A percentile compares a stretch with the other conserved stretches of the same genome.
Evolutionary conservation across 805 yeast genomes (phyloP).

Genomic region (Pichia pseudocactophila): DNA sequence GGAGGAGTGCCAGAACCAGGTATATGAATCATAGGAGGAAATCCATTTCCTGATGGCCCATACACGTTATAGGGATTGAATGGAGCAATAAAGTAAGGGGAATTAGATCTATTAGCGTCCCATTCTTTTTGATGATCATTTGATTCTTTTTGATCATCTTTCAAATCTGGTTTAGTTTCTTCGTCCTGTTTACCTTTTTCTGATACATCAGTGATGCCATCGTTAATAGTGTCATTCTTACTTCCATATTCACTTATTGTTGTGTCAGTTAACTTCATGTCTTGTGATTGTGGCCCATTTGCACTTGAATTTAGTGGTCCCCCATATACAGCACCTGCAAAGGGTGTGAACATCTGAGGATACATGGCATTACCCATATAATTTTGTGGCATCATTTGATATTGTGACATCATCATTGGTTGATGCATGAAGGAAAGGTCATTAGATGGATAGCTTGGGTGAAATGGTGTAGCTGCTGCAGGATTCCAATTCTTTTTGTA

Average conservation of each 20-base stretch:
- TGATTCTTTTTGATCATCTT: not conserved
- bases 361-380: conserved; percentile 29
- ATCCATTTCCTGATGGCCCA: conserved; percentile 6
- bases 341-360: conserved; percentile 27
- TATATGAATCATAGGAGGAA: conserved; percentile 11
- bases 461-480: conserved; percentile 51
- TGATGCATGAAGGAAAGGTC: conserved; percentile 13
- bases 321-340: conserved; percentile 19
- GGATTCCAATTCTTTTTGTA: conserved; percentile 53
- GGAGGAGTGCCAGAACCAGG: conserved; percentile 18
- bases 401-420: conserved; percentile 16
- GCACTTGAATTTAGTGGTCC: conserved; percentile 2
- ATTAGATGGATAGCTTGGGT: conserved; percentile 29
- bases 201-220: not conserved
- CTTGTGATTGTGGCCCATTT: not conserved
- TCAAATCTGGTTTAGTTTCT: not conserved
- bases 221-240: conserved; percentile 3
- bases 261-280: conserved; percentile 8
- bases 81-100: conserved; percentile 41
- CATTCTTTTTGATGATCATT: not conserved
- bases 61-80: conserved; percentile 38
- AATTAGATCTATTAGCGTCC: conserved; percentile 16
- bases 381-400: conserved; percentile 26
- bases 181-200: not conserved
- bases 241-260: conserved; percentile 7